Conservation (phyloP, 768 basidiomycete genomes). For the Amanita polypyramis region DNA sequence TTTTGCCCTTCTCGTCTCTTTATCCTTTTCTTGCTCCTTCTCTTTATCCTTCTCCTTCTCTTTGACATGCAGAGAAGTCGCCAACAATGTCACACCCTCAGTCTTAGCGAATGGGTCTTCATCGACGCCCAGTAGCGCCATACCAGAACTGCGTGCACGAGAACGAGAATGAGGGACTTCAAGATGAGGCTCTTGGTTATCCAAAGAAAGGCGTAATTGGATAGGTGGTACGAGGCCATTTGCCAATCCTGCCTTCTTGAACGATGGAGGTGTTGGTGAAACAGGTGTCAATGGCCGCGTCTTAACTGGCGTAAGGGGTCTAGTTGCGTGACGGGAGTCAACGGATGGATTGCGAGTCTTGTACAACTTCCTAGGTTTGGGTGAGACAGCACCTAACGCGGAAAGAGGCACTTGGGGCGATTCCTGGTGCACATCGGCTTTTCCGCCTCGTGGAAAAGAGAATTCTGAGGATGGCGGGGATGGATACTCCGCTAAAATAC, state of each 20-base stretch:
- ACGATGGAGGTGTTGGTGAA: background rate
- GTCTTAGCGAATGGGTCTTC: slow-evolving; percentile 49
- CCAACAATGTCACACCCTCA: slow-evolving; percentile 41
- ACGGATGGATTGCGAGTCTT: slow-evolving; percentile 15
- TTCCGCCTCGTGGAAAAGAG: slow-evolving; percentile 6
- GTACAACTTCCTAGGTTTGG: slow-evolving; percentile 19
- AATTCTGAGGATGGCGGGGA: slow-evolving; percentile 9
- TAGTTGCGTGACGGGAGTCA: slow-evolving; percentile 9
- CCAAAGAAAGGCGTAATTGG: slow-evolving; percentile 3
- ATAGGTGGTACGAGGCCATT: background rate
- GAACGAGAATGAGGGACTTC: slow-evolving; percentile 15
- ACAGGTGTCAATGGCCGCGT: slow-evolving; percentile 6
- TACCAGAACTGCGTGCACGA: slow-evolving; percentile 22
- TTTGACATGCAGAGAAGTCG: slow-evolving; percentile 11
- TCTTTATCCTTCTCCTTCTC: slow-evolving; percentile 4
- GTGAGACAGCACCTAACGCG: slow-evolving; percentile 10
- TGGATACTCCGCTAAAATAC: slow-evolving; percentile 11
- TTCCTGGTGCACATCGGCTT: slow-evolving; percentile 3
- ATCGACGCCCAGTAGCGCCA: slow-evolving; percentile 23
- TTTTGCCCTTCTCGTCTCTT: background rate
- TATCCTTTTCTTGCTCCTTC: background rate
- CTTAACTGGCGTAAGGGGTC: slow-evolving; percentile 12
- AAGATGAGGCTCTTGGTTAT: background rate
- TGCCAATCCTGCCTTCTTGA: background rate
- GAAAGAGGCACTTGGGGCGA: background rate